phyloP scores from a whole-genome alignment of 1,139 yeast species.

The Ogataea hybrid region DNA sequence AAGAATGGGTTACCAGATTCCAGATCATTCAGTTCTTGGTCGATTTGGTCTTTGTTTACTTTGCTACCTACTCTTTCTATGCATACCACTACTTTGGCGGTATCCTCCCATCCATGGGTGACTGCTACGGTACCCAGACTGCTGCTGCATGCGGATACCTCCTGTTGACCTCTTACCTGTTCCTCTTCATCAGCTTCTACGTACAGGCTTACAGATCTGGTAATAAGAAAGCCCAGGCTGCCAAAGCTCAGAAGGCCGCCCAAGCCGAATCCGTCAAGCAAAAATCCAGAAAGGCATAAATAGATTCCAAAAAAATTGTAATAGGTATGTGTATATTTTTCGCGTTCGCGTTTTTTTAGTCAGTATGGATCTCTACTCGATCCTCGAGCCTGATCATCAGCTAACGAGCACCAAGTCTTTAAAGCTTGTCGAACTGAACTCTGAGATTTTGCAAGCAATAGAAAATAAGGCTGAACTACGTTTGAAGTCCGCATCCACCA shows the following conservation, averaged over 20 bases:
- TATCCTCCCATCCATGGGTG: constrained; percentile 56
- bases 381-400: constrained; percentile 11
- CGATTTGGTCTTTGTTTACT: constrained; percentile 72
- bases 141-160: constrained; percentile 74
- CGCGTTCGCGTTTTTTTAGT: constrained; percentile 2
- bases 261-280: constrained; percentile 15
- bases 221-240: constrained; percentile 11
- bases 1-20: constrained; percentile 83
- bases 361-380: constrained; percentile 24
- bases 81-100: constrained; percentile 43
- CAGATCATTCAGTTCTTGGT: constrained; percentile 74
- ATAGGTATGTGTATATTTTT: not conserved
- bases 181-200: constrained; percentile 72
- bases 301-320: not conserved
- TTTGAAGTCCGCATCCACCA: constrained; percentile 14
- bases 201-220: constrained; percentile 65
- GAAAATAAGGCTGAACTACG: constrained; percentile 8
- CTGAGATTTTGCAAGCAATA: constrained; percentile 18
- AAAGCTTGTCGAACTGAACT: constrained; percentile 22
- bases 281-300: constrained; percentile 32
- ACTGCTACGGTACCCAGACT: constrained; percentile 68
- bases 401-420: constrained; percentile 7
- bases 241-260: constrained; percentile 9
- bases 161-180: constrained; percentile 69
- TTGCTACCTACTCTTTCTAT: constrained; percentile 65